phyloP scores from a whole-genome alignment of 495 filamentous ascomycete genomes.

The Penicillium ochrochloron region DNA sequence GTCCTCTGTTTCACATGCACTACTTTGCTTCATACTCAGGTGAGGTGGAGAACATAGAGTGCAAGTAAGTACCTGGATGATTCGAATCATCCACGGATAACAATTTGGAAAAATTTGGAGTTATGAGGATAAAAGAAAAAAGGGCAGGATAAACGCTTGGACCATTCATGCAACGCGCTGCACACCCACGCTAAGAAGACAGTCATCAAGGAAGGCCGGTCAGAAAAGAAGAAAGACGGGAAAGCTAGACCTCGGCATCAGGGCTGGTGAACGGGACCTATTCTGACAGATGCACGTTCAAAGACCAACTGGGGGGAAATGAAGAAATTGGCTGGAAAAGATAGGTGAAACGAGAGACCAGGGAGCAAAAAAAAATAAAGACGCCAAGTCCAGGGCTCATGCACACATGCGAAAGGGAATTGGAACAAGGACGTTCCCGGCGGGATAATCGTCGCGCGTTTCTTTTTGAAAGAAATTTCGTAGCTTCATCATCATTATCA shows the following conservation, averaged over 20 bases:
- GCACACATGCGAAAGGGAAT: background rate
- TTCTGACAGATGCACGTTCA: background rate
- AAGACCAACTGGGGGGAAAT: background rate
- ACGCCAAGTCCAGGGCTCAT: conserved; percentile 13
- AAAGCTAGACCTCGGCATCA: background rate
- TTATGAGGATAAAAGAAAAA: background rate
- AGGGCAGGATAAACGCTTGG: conserved; percentile 30
- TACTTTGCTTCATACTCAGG: background rate
- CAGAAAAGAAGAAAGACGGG: conserved; percentile 7
- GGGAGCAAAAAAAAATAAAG: conserved; percentile 6
- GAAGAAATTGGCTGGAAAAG: background rate
- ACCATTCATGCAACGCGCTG: conserved; percentile 38
- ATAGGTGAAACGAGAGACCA: background rate
- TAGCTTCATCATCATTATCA: conserved; percentile 32
- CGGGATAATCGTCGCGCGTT: background rate
- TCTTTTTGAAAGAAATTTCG: conserved; percentile 4
- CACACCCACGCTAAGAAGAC: conserved; percentile 39
- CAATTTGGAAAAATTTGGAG: conserved; percentile 19
- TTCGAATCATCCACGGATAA: background rate
- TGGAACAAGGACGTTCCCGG: background rate
- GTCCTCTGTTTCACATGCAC: background rate
- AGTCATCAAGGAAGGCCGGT: conserved; percentile 18
- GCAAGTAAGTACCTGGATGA: background rate
- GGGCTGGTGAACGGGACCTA: background rate
- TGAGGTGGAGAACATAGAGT: background rate